A percentile compares a stretch with the other conserved stretches of the same genome.
Conservation (phyloP, 73 alveolate species). For the Paramecium primaurelia region DNA sequence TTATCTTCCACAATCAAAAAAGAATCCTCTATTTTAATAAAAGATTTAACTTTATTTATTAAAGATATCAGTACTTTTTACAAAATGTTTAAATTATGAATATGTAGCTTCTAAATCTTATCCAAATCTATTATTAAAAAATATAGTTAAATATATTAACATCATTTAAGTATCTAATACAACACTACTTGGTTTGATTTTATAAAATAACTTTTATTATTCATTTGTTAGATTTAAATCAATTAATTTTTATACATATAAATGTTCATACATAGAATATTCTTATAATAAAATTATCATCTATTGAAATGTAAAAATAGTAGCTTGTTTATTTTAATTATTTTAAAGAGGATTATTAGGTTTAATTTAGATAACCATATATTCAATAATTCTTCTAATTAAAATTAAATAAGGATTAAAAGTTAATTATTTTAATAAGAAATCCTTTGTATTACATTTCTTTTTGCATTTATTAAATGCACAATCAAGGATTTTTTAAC, state of each 20-base stretch:
- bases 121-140: not conserved
- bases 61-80: not conserved
- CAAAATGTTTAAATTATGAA: not conserved
- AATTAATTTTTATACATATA: not conserved
- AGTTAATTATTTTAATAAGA: not conserved
- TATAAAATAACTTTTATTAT: not conserved
- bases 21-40: not conserved
- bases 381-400: not conserved
- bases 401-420: constrained; percentile 1
- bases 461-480: not conserved
- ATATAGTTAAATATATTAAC: not conserved
- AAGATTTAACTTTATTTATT: not conserved
- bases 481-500: not conserved
- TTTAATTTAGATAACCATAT: not conserved
- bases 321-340: not conserved
- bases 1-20: constrained; percentile 21
- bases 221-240: not conserved
- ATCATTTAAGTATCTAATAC: not conserved
- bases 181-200: not conserved
- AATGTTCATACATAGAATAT: not conserved
- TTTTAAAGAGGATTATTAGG: not conserved
- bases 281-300: constrained; percentile 27
- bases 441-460: not conserved
- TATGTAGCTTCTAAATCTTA: not conserved
- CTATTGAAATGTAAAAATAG: not conserved